Conservation (phyloP, 306 rosid species). For the Oxytropis ochrocephala region DNA sequence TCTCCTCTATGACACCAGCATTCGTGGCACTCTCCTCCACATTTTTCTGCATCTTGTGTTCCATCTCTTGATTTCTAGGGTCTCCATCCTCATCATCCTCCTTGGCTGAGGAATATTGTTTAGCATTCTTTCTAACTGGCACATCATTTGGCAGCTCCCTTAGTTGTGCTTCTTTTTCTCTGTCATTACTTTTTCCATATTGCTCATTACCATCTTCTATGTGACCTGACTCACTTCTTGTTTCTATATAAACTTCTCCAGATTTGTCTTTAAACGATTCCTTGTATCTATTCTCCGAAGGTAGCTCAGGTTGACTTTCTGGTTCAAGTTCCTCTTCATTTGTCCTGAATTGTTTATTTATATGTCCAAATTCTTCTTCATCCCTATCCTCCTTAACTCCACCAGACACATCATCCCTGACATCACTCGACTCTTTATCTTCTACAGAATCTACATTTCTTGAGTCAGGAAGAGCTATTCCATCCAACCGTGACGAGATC, state of each 20-base stretch:
- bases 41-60: background rate
- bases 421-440: background rate
- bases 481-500: background rate
- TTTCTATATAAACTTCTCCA: background rate
- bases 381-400: background rate
- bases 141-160: background rate
- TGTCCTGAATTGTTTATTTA: background rate
- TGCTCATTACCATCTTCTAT: background rate
- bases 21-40: background rate
- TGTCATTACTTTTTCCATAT: background rate
- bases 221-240: background rate
- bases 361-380: background rate
- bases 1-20: slow-evolving; percentile 6
- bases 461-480: slow-evolving; percentile 5
- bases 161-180: background rate
- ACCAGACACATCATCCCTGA: slow-evolving; percentile 3
- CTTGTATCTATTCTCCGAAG: background rate
- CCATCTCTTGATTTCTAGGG: background rate
- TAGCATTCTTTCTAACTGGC: slow-evolving; percentile 12
- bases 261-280: background rate
- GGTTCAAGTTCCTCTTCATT: slow-evolving; percentile 6
- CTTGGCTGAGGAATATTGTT: slow-evolving; percentile 1
- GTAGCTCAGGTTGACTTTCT: slow-evolving; percentile 3
- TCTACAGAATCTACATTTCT: slow-evolving; percentile 10
- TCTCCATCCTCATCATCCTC: slow-evolving; percentile 1